phyloP scores from a whole-genome alignment of 768 basidiomycete species.

The Xerocomellus intermedius region DNA sequence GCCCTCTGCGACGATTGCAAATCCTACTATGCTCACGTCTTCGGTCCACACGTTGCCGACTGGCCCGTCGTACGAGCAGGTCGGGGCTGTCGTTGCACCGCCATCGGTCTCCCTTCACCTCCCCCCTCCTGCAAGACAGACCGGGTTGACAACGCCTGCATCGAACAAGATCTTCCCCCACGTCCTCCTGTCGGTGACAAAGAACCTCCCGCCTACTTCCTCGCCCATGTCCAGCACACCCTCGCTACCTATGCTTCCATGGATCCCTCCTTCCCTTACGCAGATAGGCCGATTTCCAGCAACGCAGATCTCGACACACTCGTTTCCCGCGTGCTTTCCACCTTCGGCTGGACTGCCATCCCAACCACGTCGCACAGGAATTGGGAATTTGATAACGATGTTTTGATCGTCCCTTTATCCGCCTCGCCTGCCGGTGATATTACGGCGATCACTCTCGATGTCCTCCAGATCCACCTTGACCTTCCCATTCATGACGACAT shows the following conservation, averaged over 20 bases:
- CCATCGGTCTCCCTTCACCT: conserved; percentile 18
- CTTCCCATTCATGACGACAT: conserved; percentile 25
- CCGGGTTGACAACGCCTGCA: conserved; percentile 9
- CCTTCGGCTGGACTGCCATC: conserved; percentile 40
- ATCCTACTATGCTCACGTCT: conserved; percentile 53
- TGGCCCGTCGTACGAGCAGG: conserved; percentile 50
- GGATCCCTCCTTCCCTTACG: conserved; percentile 32
- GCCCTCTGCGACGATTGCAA: conserved; percentile 49
- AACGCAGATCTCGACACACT: conserved; percentile 43
- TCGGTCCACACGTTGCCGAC: conserved; percentile 49
- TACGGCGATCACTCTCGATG: conserved; percentile 11
- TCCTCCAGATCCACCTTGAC: conserved; percentile 28
- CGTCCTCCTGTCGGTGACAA: conserved; percentile 33
- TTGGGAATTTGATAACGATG: conserved; percentile 32
- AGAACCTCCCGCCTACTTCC: conserved; percentile 33
- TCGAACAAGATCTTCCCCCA: conserved; percentile 21
- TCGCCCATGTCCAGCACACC: conserved; percentile 41
- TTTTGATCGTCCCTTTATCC: conserved; percentile 21
- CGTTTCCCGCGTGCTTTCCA: conserved; percentile 39
- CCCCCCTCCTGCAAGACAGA: conserved; percentile 7
- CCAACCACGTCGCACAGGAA: conserved; percentile 13
- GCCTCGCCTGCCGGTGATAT: neutral
- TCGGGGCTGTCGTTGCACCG: conserved; percentile 47
- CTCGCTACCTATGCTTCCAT: conserved; percentile 47
- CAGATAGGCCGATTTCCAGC: conserved; percentile 16